Evolutionary conservation across 441 rosid species (phyloP).

Genomic region (Pelargonium cotyledonis): DNA sequence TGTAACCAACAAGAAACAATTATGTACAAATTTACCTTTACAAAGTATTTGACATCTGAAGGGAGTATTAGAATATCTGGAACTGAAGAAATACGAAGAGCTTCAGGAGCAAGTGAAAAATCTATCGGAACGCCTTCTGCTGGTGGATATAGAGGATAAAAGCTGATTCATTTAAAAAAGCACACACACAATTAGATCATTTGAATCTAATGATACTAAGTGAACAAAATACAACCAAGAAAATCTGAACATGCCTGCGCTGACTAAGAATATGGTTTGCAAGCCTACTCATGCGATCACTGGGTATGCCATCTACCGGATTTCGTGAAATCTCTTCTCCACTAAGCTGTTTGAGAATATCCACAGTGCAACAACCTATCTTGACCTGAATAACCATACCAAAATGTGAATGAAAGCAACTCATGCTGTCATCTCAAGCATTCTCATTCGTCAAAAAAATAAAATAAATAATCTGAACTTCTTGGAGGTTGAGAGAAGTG

Average conservation of each 20-base stretch:
- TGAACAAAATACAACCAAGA: conserved; percentile 1
- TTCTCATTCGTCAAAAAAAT: not conserved
- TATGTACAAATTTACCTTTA: conserved; percentile 45
- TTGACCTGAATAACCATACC: conserved; percentile 51
- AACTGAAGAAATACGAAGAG: conserved; percentile 44
- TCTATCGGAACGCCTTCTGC: conserved; percentile 78
- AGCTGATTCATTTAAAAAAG: conserved; percentile 43
- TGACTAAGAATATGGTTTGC: conserved; percentile 73
- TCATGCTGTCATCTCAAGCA: not conserved
- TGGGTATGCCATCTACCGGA: conserved; percentile 49
- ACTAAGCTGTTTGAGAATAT: conserved; percentile 80
- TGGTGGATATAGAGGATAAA: conserved; percentile 86
- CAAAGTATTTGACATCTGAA: conserved; percentile 79
- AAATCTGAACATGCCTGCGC: conserved; percentile 44
- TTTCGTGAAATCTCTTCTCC: conserved; percentile 78
- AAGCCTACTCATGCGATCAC: conserved; percentile 78
- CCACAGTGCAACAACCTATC: conserved; percentile 86
- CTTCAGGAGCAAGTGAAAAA: conserved; percentile 68
- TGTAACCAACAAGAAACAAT: not conserved
- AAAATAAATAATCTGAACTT: not conserved
- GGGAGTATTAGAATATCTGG: conserved; percentile 84
- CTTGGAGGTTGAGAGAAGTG: not conserved
- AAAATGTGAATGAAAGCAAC: conserved; percentile 13
- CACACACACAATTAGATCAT: not conserved
- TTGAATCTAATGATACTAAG: conserved; percentile 2